Conservation (phyloP, 2,329 filamentous ascomycete genomes). For the Ascochyta lentis region DNA sequence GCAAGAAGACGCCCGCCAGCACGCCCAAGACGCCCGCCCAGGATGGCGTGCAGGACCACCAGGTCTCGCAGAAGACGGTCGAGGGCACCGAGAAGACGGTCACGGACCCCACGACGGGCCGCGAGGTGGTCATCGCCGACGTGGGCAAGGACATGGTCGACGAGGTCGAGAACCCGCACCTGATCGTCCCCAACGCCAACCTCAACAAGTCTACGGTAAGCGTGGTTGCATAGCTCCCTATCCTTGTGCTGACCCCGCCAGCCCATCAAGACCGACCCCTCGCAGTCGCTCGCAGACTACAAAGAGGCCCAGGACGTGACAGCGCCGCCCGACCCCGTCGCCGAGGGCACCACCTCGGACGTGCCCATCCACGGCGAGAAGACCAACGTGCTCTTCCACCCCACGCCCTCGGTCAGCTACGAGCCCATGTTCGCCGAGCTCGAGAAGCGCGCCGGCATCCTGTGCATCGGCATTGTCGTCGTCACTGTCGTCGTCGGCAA, state of each 20-base stretch:
- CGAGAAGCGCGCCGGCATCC: conserved; percentile 74
- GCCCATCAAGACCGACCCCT: conserved; percentile 72
- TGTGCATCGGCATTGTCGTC: conserved; percentile 74
- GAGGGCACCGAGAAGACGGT: conserved; percentile 64
- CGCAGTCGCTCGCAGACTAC: conserved; percentile 80
- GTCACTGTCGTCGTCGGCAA: conserved; percentile 79
- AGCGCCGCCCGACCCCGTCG: conserved; percentile 85
- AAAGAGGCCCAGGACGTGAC: conserved; percentile 86
- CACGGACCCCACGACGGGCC: conserved; percentile 87
- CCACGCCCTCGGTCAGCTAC: conserved; percentile 87
- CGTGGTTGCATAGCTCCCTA: neutral
- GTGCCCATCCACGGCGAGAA: conserved; percentile 96
- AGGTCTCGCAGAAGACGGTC: conserved; percentile 54
- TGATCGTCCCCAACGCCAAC: conserved; percentile 90
- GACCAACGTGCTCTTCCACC: conserved; percentile 95
- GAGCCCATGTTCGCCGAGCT: conserved; percentile 83
- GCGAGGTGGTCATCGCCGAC: conserved; percentile 85
- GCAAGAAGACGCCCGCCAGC: conserved; percentile 45
- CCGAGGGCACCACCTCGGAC: conserved; percentile 83
- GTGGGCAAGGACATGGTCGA: conserved; percentile 74
- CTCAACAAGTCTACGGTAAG: conserved; percentile 72
- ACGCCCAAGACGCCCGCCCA: conserved; percentile 31
- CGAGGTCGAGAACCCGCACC: conserved; percentile 72
- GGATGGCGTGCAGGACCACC: conserved; percentile 54
- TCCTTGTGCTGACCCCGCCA: conserved; percentile 35